phyloP scores from a whole-genome alignment of 2,329 filamentous ascomycete genomes.

The Thyridium curvatum region DNA sequence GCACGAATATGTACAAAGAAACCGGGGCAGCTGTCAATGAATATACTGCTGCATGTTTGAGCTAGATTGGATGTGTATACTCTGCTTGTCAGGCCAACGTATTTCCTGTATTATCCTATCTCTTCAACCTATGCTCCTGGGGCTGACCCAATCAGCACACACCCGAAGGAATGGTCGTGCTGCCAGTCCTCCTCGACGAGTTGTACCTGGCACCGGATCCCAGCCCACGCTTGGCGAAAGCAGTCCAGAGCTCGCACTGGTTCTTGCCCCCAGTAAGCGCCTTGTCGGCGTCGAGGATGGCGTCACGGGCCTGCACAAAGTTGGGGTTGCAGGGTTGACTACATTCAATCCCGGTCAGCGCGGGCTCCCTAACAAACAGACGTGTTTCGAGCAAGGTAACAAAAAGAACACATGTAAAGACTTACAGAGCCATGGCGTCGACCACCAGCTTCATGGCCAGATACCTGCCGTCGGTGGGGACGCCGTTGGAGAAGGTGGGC shows the following conservation, averaged over 20 bases:
- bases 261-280: constrained; percentile 45
- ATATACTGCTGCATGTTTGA: no score
- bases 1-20: no score
- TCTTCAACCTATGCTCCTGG: no score
- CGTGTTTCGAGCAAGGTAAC: no score
- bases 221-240: constrained; percentile 51
- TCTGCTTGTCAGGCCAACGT: no score
- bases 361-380: not conserved
- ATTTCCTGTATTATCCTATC: no score
- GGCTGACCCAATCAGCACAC: constrained; percentile 14
- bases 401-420: no score
- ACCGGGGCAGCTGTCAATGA: no score
- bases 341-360: constrained; percentile 6
- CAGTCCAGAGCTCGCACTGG: constrained; percentile 45
- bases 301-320: constrained; percentile 45
- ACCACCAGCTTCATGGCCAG: constrained; percentile 45
- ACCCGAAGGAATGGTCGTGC: constrained; percentile 18
- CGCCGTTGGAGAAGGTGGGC: constrained; percentile 35
- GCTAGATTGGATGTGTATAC: no score
- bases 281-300: constrained; percentile 49
- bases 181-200: constrained; percentile 19
- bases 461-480: constrained; percentile 47
- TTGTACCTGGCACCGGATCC: constrained; percentile 29
- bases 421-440: constrained; percentile 38
- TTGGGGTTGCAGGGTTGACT: constrained; percentile 48